Percentiles rank a stretch among this genome's conserved stretches.
Conservation (phyloP, 495 filamentous ascomycete species). For the Corynascus novoguineensis region DNA sequence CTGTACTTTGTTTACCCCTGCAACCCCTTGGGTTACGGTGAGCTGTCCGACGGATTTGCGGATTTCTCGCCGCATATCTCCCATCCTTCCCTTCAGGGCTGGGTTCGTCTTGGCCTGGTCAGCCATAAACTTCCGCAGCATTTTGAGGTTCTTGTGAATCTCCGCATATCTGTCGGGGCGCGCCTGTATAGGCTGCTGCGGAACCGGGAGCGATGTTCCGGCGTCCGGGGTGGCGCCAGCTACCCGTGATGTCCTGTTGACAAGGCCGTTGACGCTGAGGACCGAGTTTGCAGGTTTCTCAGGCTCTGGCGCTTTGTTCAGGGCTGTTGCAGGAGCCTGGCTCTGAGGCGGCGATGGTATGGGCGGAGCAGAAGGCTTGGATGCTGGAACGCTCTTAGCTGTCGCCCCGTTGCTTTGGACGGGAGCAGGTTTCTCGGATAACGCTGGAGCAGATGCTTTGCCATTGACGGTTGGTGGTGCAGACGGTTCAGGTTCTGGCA, state of each 20-base stretch:
- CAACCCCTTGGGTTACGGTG: slow-evolving; percentile 44
- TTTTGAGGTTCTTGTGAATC: slow-evolving; percentile 69
- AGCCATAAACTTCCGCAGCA: slow-evolving; percentile 54
- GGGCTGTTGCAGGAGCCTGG: background rate
- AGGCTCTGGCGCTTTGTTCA: background rate
- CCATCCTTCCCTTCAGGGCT: slow-evolving; percentile 58
- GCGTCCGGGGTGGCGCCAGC: slow-evolving; percentile 11
- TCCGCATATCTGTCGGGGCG: slow-evolving; percentile 52
- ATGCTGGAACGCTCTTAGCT: background rate
- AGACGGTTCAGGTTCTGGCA: slow-evolving; percentile 29
- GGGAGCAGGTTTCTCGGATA: background rate
- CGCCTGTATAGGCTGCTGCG: background rate
- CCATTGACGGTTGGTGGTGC: slow-evolving; percentile 15
- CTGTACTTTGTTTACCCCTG: slow-evolving; percentile 54
- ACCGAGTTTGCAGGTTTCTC: background rate
- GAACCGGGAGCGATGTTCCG: background rate
- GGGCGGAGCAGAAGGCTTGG: background rate
- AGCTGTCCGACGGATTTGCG: slow-evolving; percentile 69
- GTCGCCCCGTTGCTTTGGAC: slow-evolving; percentile 14
- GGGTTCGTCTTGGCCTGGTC: slow-evolving; percentile 43
- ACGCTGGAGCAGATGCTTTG: background rate
- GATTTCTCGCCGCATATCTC: slow-evolving; percentile 69
- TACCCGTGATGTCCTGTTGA: slow-evolving; percentile 1
- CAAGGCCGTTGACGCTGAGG: background rate
- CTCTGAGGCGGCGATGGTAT: background rate